These are phyloP conservation scores for Botrytis sinoallii DNA, from an alignment of 2,329 filamentous ascomycete species.

Conservation along the genomic window DNA sequence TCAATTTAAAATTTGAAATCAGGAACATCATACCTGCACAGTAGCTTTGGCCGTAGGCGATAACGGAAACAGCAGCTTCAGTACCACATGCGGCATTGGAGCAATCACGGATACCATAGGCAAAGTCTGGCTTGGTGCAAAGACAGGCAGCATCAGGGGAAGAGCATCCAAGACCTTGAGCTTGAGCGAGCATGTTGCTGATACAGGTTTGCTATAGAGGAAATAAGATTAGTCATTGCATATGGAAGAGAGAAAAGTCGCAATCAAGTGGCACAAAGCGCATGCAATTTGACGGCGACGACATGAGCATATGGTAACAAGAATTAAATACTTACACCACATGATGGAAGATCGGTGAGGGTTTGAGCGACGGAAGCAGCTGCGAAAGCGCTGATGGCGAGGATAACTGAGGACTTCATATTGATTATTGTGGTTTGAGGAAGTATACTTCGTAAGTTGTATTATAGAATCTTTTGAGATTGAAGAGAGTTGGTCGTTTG, in stretches of 20 bases:
- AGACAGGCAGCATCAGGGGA: constrained; percentile 42
- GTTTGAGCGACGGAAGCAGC: constrained; percentile 31
- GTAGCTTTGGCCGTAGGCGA: constrained; percentile 34
- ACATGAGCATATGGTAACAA: not conserved
- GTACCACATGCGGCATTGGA: constrained; percentile 42
- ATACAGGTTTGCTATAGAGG: constrained; percentile 40
- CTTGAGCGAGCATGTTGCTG: constrained; percentile 46
- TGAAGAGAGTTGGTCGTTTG: not conserved
- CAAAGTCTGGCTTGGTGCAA: constrained; percentile 45
- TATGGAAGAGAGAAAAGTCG: not conserved
- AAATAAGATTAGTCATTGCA: constrained; percentile 23
- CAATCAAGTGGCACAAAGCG: not conserved
- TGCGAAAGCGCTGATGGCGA: constrained; percentile 33
- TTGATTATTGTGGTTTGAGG: constrained; percentile 24
- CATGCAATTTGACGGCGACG: not conserved
- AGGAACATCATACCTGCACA: constrained; percentile 31
- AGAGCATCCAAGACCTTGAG: constrained; percentile 42
- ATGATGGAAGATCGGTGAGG: constrained; percentile 31
- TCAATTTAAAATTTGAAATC: not conserved
- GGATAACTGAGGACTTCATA: constrained; percentile 35
- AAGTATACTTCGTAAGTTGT: not conserved
- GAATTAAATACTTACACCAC: constrained; percentile 35
- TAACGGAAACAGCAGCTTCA: constrained; percentile 30
- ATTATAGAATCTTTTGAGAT: not conserved
- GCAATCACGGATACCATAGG: constrained; percentile 48